Base-by-base conservation (phyloP, 371 early-diverging fungal species). In the Mucor lusitanicus region DNA sequence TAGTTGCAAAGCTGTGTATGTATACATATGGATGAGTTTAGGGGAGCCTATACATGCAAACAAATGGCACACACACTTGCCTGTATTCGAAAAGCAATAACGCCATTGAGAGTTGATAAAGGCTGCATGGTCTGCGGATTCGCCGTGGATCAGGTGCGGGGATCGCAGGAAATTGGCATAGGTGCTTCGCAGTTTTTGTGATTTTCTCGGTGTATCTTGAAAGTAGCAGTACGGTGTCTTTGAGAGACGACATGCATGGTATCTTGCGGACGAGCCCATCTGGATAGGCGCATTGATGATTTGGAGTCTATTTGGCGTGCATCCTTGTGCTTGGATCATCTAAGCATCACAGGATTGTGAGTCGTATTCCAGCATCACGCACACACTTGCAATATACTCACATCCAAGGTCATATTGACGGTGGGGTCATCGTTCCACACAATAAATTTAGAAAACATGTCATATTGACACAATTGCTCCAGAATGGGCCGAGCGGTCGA, bases 171-270 rank as follows among this genome's bases (percentile, higher is more conserved):
- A 89, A 64, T 88, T 88, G 59, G 87, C 86, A 67, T 89, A 89
- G 40, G 85, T 77, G 63, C 86, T 81, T 30, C 89, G 69, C 37
- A 85, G 80, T 11, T 74, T 71, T 28, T 72, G 71, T 42, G 70
- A 59, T 69, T 76, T 75, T 42, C 21, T 50, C 48, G 72, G 75
- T 28, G 80, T 77, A 60, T 87, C 87, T 74, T 88, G 88, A 50
- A 89, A 89, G 65, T 87, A 89, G 66, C 89, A 89, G 59, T 88
- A 88, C 0, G 85, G 84, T n/a, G 87, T 86, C 6, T 80, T 78
- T 8, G 86, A 80, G 60, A 81, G 74, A 13, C 79, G 79, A 56
- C 89, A 89, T 13, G 88, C 89, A 71, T 87, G 71, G 59, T 88
- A 89, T 19, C 89, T 81, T 21, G 85, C 87, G 6, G 84, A 78